Percentiles rank a stretch among this genome's conserved stretches.
Evolutionary conservation across 371 early-diverging fungal genomes (phyloP).

Genomic region (Conidiobolus incongruus): DNA sequence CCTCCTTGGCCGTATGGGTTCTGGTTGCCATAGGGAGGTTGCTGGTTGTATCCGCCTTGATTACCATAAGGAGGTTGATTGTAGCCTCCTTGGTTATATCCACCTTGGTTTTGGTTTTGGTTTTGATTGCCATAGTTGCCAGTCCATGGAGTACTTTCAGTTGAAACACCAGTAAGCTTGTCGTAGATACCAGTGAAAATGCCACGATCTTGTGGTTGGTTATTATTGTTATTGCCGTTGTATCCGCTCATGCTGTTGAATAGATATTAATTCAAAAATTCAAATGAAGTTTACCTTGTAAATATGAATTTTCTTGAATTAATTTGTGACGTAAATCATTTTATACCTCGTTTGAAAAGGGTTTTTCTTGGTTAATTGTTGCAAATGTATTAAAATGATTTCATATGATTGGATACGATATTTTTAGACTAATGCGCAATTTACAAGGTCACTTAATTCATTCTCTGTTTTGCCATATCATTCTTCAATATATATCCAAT

Average conservation of each 20-base stretch:
- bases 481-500: no score
- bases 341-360: no score
- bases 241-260: background rate
- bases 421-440: no score
- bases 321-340: no score
- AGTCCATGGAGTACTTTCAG: background rate
- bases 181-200: background rate
- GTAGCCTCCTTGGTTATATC: background rate
- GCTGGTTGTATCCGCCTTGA: background rate
- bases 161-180: background rate
- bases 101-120: background rate
- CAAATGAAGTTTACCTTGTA: no score
- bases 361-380: no score
- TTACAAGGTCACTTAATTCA: no score
- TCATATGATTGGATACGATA: no score
- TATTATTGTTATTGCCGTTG: background rate
- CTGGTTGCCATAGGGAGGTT: background rate
- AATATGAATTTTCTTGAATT: no score
- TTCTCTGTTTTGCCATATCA: no score
- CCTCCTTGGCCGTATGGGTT: background rate
- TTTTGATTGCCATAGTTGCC: constrained; percentile 2
- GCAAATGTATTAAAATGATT: no score
- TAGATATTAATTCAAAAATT: background rate
- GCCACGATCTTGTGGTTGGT: background rate
- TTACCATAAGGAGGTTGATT: no score